phyloP scores from a whole-genome alignment of 495 filamentous ascomycete species.

The Neurospora sublineolata region DNA sequence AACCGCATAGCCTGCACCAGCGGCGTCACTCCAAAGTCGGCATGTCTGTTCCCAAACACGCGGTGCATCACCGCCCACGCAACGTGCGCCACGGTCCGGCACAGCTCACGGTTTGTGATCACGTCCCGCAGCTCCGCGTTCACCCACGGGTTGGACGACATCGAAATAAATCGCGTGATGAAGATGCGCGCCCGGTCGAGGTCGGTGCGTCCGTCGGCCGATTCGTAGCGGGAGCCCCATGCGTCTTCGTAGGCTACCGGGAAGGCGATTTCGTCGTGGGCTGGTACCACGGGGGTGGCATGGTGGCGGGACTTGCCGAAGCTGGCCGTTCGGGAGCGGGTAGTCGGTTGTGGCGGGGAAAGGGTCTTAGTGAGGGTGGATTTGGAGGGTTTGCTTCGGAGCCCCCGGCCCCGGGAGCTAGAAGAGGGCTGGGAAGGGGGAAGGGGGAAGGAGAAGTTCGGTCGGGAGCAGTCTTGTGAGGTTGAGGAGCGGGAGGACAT shows the following conservation, averaged over 20 bases:
- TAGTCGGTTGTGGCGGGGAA: not conserved
- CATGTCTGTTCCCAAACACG: slow-evolving; percentile 22
- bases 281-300: not conserved
- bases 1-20: slow-evolving; percentile 26
- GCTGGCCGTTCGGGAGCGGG: not conserved
- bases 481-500: not conserved
- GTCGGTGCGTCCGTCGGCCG: slow-evolving; percentile 8
- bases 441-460: not conserved
- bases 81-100: slow-evolving; percentile 13
- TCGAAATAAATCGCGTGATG: slow-evolving; percentile 18
- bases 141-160: slow-evolving; percentile 12
- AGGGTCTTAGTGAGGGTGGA: not conserved
- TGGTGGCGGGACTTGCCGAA: not conserved
- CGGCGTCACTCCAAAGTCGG: slow-evolving; percentile 20
- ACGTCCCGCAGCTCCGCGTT: slow-evolving; percentile 14
- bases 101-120: slow-evolving; percentile 10
- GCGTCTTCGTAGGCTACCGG: slow-evolving; percentile 23
- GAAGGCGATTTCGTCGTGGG: slow-evolving; percentile 14
- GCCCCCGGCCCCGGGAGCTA: not conserved
- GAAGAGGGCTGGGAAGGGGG: not conserved
- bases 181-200: slow-evolving; percentile 24
- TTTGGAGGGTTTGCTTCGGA: not conserved
- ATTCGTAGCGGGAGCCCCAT: slow-evolving; percentile 13
- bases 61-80: slow-evolving; percentile 18
- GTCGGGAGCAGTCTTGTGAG: not conserved